A percentile compares a stretch with the other conserved stretches of the same genome.
These are phyloP conservation scores for Mychonastes homosphaera DNA, from an alignment of 139 green algal genomes.

Conservation along the genomic window DNA sequence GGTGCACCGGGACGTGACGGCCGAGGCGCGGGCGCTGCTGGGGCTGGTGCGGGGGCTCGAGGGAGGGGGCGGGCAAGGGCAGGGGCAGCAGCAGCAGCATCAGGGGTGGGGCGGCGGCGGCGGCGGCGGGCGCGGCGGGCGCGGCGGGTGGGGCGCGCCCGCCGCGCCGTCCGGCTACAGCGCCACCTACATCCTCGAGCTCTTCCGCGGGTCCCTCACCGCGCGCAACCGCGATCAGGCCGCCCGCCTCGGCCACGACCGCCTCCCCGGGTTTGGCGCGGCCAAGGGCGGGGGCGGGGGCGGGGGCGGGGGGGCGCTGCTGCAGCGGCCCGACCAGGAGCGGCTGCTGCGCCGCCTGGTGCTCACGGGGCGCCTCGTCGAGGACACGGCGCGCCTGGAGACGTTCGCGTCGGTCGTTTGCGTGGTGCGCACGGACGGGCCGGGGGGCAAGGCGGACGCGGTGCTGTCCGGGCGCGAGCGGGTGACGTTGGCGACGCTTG, in stretches of 20 bases:
- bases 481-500: too few relatives aligned
- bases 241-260: conserved; percentile 15
- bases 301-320: background rate
- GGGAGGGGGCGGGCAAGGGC: conserved; percentile 1
- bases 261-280: conserved; percentile 23
- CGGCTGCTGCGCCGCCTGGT: conserved; percentile 42
- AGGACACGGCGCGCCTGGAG: conserved; percentile 41
- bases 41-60: conserved; percentile 25
- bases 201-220: conserved; percentile 15
- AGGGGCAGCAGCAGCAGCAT: background rate
- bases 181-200: conserved; percentile 16
- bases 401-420: conserved; percentile 19
- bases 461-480: too few relatives aligned
- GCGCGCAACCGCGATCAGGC: conserved; percentile 3
- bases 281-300: conserved; percentile 6
- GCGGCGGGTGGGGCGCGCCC: too few relatives aligned
- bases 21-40: conserved; percentile 28
- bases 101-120: background rate
- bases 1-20: conserved; percentile 40
- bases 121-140: background rate
- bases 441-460: too few relatives aligned
- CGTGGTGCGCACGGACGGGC: too few relatives aligned
- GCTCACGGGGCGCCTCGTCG: conserved; percentile 27
- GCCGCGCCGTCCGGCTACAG: too few relatives aligned
- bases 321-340: conserved; percentile 26